Evolutionary conservation across 2,329 filamentous ascomycete genomes (phyloP).

Genomic region (Setomelanomma holmii): DNA sequence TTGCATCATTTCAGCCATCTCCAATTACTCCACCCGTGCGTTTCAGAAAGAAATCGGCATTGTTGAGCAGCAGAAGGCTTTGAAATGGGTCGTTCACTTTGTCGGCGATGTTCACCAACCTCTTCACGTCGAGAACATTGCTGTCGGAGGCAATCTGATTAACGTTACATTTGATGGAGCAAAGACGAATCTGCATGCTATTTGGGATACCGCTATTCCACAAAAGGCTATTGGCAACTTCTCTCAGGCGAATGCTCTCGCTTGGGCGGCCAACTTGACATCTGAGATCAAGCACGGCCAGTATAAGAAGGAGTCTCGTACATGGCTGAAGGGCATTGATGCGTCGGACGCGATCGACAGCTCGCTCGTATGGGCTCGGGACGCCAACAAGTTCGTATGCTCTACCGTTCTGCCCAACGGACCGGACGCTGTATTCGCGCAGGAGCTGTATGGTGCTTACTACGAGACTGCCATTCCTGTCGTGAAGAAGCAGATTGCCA

Average conservation of each 20-base stretch:
- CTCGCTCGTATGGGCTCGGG: conserved; percentile 52
- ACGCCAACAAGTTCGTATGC: conserved; percentile 54
- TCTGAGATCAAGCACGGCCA: conserved; percentile 48
- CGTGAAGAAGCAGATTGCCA: conserved; percentile 54
- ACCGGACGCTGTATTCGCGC: conserved; percentile 39
- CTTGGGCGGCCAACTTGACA: conserved; percentile 49
- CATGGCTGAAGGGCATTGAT: conserved; percentile 49
- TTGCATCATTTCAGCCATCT: conserved; percentile 61
- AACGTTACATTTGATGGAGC: conserved; percentile 52
- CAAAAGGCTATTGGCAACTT: conserved; percentile 53
- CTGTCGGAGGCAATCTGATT: conserved; percentile 54
- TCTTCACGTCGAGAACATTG: conserved; percentile 62
- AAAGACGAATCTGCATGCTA: conserved; percentile 53
- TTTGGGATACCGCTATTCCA: conserved; percentile 55
- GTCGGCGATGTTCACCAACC: conserved; percentile 79
- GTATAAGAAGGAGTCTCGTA: conserved; percentile 39
- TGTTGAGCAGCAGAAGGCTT: conserved; percentile 51
- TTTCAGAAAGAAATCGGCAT: conserved; percentile 36
- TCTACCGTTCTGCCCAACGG: conserved; percentile 51
- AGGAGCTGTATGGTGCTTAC: conserved; percentile 49
- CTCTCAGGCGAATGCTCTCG: conserved; percentile 45
- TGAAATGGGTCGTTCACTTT: conserved; percentile 61
- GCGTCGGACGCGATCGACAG: conserved; percentile 43
- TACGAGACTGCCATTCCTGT: conserved; percentile 48
- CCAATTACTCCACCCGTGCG: conserved; percentile 56